Evolutionary conservation across 2,329 filamentous ascomycete species (phyloP).

Genomic region (Ilyonectria sp.): DNA sequence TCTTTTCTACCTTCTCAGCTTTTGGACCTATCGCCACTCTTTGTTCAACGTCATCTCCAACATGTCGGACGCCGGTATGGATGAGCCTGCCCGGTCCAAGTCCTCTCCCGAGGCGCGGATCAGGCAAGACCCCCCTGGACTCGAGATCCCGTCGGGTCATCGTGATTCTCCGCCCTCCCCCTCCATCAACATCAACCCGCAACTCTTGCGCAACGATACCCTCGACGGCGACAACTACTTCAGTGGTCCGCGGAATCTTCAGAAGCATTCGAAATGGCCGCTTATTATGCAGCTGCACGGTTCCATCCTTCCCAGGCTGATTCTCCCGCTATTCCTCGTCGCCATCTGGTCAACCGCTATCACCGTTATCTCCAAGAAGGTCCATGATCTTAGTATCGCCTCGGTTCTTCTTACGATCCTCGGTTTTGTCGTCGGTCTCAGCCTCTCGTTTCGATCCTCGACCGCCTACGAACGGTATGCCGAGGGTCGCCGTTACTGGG

Average conservation of each 20-base stretch:
- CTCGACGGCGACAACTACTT: conserved; percentile 72
- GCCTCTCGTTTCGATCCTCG: conserved; percentile 80
- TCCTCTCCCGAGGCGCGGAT: conserved; percentile 1
- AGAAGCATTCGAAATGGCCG: conserved; percentile 82
- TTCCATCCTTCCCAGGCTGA: conserved; percentile 80
- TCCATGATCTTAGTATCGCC: conserved; percentile 55
- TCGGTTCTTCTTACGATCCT: conserved; percentile 77
- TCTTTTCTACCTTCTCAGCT: conserved; percentile 1
- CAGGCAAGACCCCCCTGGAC: not conserved
- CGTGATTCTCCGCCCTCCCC: not conserved
- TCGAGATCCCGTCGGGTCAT: not conserved
- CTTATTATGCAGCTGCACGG: conserved; percentile 82
- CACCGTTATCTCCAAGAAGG: conserved; percentile 66
- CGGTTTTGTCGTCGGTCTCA: conserved; percentile 84
- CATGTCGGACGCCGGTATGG: not conserved
- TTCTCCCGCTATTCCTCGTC: conserved; percentile 76
- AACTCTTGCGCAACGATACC: not conserved
- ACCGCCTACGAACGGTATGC: conserved; percentile 82
- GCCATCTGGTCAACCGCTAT: conserved; percentile 77
- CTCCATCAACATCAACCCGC: not conserved
- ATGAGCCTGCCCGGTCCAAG: conserved; percentile 1
- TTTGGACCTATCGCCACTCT: not conserved
- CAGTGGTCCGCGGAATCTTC: conserved; percentile 76
- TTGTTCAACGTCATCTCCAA: conserved; percentile 1
- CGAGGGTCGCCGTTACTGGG: conserved; percentile 75